These are phyloP conservation scores for Erythrobasidium hasegawianum DNA, from an alignment of 1,284 basidiomycete genomes.

Conservation along the genomic window DNA sequence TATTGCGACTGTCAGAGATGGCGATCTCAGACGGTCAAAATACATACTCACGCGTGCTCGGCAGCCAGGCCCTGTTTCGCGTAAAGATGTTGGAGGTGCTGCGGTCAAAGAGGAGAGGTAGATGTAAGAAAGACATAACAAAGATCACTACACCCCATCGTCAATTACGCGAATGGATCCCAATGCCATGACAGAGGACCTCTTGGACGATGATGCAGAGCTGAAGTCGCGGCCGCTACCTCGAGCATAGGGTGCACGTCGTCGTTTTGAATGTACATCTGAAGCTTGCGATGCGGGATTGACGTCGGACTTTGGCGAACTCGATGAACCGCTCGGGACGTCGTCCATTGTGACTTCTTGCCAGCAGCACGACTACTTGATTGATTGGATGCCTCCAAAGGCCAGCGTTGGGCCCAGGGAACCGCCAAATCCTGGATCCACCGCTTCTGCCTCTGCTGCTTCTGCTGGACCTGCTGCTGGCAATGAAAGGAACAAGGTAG, in stretches of 20 bases:
- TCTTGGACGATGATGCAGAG: constrained; percentile 63
- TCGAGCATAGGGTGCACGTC: constrained; percentile 15
- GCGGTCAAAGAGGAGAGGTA: constrained; percentile 45
- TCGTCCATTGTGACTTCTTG: too few relatives aligned
- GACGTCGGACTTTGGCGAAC: too few relatives aligned
- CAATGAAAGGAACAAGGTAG: constrained; percentile 58
- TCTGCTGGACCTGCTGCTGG: constrained; percentile 8
- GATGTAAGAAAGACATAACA: too few relatives aligned
- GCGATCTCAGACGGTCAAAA: too few relatives aligned
- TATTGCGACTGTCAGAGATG: constrained; percentile 26
- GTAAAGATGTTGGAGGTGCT: constrained; percentile 73
- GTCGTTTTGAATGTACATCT: background rate
- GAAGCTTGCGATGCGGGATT: background rate
- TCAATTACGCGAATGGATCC: constrained; percentile 60
- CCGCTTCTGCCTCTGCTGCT: background rate
- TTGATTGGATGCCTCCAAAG: constrained; percentile 27
- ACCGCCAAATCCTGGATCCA: background rate
- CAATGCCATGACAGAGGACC: constrained; percentile 77
- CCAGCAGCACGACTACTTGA: too few relatives aligned
- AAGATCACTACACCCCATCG: background rate
- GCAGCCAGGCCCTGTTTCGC: constrained; percentile 73
- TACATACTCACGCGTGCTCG: constrained; percentile 63
- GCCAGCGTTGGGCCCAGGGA: background rate
- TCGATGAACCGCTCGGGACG: too few relatives aligned
- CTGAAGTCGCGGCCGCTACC: constrained; percentile 16